Evolutionary conservation across 2,329 filamentous ascomycete species (phyloP), one percentile per base, ranked within the genome.

Genomic region (Penicillium glabrum): DNA sequence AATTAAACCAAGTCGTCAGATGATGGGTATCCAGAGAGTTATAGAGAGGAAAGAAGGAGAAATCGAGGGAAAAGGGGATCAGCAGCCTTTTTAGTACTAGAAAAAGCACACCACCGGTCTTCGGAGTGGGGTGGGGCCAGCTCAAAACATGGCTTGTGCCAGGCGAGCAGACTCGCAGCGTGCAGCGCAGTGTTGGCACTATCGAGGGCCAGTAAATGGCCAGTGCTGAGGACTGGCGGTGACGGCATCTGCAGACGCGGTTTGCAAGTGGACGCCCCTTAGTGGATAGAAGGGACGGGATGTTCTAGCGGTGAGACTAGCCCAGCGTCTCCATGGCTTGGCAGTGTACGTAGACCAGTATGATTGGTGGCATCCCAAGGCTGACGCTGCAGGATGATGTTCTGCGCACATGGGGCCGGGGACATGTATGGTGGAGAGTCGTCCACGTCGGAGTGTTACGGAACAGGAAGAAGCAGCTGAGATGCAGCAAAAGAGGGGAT

Each of bases 301-400:
- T 53, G 41, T 61, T 56, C 44, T 64, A 67, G 64, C 64, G 64
- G 64, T 65, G 64, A 65, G 64, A 63, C 64, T 31, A 50, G 52
- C 43, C 46, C 55, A 39, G 57, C 57, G 57, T 54, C 48, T 59
- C 44, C 27, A 24, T 27, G 46, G 35, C 64, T 66, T 66, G 64
- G 63, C 63, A 39, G 5, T 33, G 35, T 21, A 56, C 51, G 49
- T 51, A 50, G 29, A 41, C 13, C 33, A 29, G 53, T 27, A 59
- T 63, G 54, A 67, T 67, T 67, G 64, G 64, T 49, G 52, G 41
- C 14, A 7, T n/a, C 5, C n/a, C 48, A 41, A 51, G 54, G 63
- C 61, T 65, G 62, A 67, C 47, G 53, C 58, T 67, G 58, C 60
- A 61, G 41, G 58, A 65, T 63, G 61, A 65, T 64, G 61, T 59